Evolutionary conservation across 768 basidiomycete species (phyloP).

Genomic region (Paxillus involutus): DNA sequence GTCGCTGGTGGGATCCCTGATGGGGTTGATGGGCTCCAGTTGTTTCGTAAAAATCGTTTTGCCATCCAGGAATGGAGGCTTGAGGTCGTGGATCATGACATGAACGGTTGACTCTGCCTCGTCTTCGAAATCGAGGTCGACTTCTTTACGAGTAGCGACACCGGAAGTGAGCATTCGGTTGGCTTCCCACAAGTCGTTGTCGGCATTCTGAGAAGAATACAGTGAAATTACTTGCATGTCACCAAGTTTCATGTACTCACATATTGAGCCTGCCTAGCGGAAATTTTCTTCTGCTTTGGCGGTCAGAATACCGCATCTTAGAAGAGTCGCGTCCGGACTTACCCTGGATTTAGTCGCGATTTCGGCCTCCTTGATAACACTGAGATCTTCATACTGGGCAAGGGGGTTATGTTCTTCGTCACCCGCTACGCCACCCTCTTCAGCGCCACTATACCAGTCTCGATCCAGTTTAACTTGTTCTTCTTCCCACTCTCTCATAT

Average conservation of each 20-base stretch:
- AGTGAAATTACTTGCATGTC: slow-evolving; percentile 13
- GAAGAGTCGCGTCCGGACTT: slow-evolving; percentile 22
- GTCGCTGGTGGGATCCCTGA: slow-evolving; percentile 90
- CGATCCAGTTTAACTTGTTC: slow-evolving; percentile 90
- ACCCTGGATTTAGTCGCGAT: slow-evolving; percentile 76
- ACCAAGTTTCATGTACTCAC: slow-evolving; percentile 43
- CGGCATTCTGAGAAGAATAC: slow-evolving; percentile 69
- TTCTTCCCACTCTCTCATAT: slow-evolving; percentile 94
- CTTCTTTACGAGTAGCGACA: slow-evolving; percentile 79
- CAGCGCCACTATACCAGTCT: slow-evolving; percentile 95
- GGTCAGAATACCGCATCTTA: slow-evolving; percentile 15
- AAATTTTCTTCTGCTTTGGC: slow-evolving; percentile 70
- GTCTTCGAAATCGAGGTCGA: slow-evolving; percentile 95
- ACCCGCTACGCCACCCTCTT: slow-evolving; percentile 81
- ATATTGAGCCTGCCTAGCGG: slow-evolving; percentile 95
- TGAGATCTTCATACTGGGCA: slow-evolving; percentile 89
- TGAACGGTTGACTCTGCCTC: slow-evolving; percentile 96
- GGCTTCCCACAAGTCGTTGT: slow-evolving; percentile 98
- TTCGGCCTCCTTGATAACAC: slow-evolving; percentile 65
- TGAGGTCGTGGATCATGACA: slow-evolving; percentile 95
- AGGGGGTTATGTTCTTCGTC: slow-evolving; percentile 94
- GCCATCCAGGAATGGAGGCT: slow-evolving; percentile 97
- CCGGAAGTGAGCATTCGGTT: slow-evolving; percentile 98
- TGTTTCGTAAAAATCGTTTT: slow-evolving; percentile 96
- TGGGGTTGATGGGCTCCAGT: slow-evolving; percentile 95